Evolutionary conservation across 139 green algal species (phyloP), one percentile per base, ranked within the genome.

Genomic region (Chlamydomonas sp.): DNA sequence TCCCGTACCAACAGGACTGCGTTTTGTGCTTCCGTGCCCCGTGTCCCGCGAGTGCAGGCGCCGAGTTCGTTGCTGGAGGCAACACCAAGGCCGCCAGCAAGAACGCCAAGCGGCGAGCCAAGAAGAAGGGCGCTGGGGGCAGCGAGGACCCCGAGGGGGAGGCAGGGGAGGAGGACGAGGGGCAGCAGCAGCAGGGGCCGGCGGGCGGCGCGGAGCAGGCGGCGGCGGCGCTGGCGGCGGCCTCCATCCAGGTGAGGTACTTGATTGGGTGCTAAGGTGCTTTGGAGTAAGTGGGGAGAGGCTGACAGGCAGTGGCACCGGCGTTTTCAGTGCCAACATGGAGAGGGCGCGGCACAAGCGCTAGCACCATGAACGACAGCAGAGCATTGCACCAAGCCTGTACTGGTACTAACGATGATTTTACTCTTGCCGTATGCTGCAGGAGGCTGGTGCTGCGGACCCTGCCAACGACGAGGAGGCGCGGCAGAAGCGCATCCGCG

Each of bases 61-160:
- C 87, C 2, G 87, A 90, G 31, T 91, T 91, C 63, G 15, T 85
- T 5, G 73, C 31, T 5, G 31, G 20, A 5, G 69, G 77, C 12
- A 81, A 76, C 20, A 85, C 78, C 91, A 97, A 96, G 82, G 89
- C 93, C 8, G 91, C 94, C 0, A 90, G 78, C 63, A 98, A 97
- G 88, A 98, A 98, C 79, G 94, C 94, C 85, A 93, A 91, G 88
- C 90, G 93, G 0, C 89, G 90, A 0, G 88, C 89, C 18, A 94
- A 94, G 80, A 95, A 94, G 85, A 92, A 90, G 84, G 80, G 20
- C 4, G 89, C 4, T 1, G 89, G n/a, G 3, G 85, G n/a, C 5
- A 85, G 71, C 49, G 84, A 77, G 15, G 88, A 83, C 63, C 64
- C 64, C 61, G 85, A 80, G 16, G 86, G 77, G 57, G 76, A 84